Evolutionary conservation across 805 yeast genomes (phyloP).

Genomic region (Saccharomycopsis sp.): DNA sequence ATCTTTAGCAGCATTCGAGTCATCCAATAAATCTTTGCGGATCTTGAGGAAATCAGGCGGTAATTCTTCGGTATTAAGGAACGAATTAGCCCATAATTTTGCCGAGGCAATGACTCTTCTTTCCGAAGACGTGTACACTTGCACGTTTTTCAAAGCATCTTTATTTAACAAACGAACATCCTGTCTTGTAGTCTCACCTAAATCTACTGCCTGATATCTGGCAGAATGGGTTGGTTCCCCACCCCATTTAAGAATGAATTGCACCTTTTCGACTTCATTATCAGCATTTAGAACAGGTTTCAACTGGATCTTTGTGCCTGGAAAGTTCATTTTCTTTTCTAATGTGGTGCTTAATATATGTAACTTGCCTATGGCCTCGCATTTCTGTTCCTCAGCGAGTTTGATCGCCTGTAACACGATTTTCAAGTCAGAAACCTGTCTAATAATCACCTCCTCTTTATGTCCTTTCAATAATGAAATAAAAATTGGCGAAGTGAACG

Average conservation of each 20-base stretch:
- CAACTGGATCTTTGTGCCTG: constrained; percentile 94
- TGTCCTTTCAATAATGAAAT: constrained; percentile 87
- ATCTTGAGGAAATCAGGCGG: constrained; percentile 77
- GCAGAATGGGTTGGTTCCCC: constrained; percentile 99
- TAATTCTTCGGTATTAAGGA: constrained; percentile 56
- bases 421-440: constrained; percentile 79
- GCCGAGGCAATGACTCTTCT: constrained; percentile 93
- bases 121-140: constrained; percentile 86
- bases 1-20: constrained; percentile 96
- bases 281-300: constrained; percentile 74
- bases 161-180: constrained; percentile 82
- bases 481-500: constrained; percentile 83
- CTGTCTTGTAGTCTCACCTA: constrained; percentile 94
- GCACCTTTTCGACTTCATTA: constrained; percentile 83
- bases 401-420: constrained; percentile 81
- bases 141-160: constrained; percentile 77
- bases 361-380: constrained; percentile 78
- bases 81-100: constrained; percentile 74
- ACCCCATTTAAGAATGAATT: constrained; percentile 96
- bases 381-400: constrained; percentile 67
- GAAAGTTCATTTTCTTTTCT: constrained; percentile 81
- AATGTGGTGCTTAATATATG: constrained; percentile 73
- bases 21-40: constrained; percentile 88
- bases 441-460: constrained; percentile 89
- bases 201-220: constrained; percentile 84